phyloP scores from a whole-genome alignment of 768 basidiomycete genomes.

The Serendipita sp. region DNA sequence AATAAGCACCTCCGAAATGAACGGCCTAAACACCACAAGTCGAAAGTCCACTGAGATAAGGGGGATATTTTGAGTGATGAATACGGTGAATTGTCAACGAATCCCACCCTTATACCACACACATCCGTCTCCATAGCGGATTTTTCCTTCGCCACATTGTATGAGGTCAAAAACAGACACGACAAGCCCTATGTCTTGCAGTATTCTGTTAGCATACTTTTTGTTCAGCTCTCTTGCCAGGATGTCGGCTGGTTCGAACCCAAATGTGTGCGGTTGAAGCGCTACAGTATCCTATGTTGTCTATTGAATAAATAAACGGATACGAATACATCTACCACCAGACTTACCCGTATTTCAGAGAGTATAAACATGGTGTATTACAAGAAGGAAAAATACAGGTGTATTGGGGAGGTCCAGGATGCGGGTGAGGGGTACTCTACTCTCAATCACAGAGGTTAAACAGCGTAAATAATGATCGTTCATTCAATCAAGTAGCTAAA shows the following conservation, averaged over 20 bases:
- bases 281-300: slow-evolving; percentile 67
- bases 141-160: slow-evolving; percentile 78
- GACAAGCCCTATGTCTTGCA: slow-evolving; percentile 85
- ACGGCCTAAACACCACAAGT: slow-evolving; percentile 82
- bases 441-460: too few species aligned
- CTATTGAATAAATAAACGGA: not conserved
- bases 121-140: slow-evolving; percentile 87
- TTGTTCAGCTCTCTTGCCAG: slow-evolving; percentile 80
- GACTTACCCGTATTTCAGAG: not conserved
- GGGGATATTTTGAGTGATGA: too few species aligned
- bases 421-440: too few species aligned
- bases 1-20: slow-evolving; percentile 74
- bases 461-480: too few species aligned
- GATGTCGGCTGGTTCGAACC: slow-evolving; percentile 57
- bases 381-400: too few species aligned
- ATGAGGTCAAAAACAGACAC: slow-evolving; percentile 80
- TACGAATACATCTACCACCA: not conserved
- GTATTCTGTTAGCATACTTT: slow-evolving; percentile 84
- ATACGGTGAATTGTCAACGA: not conserved
- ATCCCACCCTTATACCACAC: slow-evolving; percentile 79
- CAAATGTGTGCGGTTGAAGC: slow-evolving; percentile 78
- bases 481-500: too few species aligned
- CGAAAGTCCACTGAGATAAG: slow-evolving; percentile 67
- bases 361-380: not conserved
- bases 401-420: too few species aligned